Percentiles rank a stretch among this genome's conserved stretches.
Conservation (phyloP, 75 land plant genomes). For the Picea glauca region DNA sequence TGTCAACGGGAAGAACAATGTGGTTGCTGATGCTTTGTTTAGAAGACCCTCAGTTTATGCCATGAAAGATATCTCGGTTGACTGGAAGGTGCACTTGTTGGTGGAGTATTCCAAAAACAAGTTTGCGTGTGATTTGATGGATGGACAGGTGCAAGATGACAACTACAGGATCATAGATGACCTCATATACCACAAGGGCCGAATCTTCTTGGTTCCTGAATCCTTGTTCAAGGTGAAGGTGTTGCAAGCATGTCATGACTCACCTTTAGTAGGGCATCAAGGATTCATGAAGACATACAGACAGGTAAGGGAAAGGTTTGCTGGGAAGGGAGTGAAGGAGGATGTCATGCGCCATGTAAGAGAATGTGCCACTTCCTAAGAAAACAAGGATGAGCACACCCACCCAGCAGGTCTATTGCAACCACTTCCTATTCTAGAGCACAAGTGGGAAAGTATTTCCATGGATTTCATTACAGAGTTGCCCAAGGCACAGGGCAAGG, state of each 20-base stretch:
- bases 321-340: neutral
- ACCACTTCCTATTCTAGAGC: neutral
- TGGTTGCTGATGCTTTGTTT: neutral
- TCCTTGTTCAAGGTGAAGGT: neutral
- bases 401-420: too few relatives aligned
- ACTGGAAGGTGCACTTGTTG: too few relatives aligned
- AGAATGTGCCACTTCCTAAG: neutral
- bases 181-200: neutral
- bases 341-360: neutral
- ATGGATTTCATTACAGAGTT: slow-evolving; percentile 4
- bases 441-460: neutral
- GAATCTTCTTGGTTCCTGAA: neutral
- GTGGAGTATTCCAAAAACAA: neutral
- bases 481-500: neutral
- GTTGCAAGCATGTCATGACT: neutral
- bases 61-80: too few relatives aligned
- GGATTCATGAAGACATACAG: neutral
- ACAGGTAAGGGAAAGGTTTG: neutral
- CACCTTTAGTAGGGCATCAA: neutral
- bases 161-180: neutral
- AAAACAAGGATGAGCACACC: too few relatives aligned
- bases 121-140: neutral
- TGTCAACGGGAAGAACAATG: neutral
- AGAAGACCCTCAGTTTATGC: too few relatives aligned
- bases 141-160: neutral